Evolutionary conservation across 2,329 filamentous ascomycete genomes (phyloP).

Genomic region (Colletotrichum sp.): DNA sequence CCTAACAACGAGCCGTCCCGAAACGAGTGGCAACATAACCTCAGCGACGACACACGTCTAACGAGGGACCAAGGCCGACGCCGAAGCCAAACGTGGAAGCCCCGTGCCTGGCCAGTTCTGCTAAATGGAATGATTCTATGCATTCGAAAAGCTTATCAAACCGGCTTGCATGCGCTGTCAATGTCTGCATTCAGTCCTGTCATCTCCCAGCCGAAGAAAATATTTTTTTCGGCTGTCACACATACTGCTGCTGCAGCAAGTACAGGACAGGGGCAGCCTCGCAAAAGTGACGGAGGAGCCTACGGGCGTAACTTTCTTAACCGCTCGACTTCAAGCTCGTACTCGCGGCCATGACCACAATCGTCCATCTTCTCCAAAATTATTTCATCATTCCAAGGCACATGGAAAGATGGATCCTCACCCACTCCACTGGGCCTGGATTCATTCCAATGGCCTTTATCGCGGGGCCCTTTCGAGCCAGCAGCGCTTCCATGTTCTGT

Average conservation of each 20-base stretch:
- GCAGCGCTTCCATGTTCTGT: background rate
- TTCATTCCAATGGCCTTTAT: background rate
- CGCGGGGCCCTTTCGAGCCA: background rate
- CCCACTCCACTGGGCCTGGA: background rate
- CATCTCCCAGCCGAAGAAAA: background rate
- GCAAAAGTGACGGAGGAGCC: background rate
- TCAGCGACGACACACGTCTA: background rate
- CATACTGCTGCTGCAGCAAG: background rate
- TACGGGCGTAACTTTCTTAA: background rate
- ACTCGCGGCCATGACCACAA: slow-evolving; percentile 11
- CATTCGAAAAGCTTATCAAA: background rate
- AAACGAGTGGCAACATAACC: background rate
- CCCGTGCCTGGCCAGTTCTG: background rate
- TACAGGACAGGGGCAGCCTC: background rate
- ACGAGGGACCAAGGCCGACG: background rate
- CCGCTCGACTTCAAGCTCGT: slow-evolving; percentile 1
- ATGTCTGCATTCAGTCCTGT: background rate
- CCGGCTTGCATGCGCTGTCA: background rate
- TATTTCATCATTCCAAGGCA: background rate
- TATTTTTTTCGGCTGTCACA: background rate
- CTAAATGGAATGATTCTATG: background rate
- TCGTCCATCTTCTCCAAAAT: background rate
- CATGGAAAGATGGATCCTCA: background rate
- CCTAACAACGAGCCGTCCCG: slow-evolving; percentile 12
- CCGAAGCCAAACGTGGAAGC: background rate